Base-by-base conservation (phyloP, 495 filamentous ascomycete species). In the Aspergillus heteromorphus region DNA sequence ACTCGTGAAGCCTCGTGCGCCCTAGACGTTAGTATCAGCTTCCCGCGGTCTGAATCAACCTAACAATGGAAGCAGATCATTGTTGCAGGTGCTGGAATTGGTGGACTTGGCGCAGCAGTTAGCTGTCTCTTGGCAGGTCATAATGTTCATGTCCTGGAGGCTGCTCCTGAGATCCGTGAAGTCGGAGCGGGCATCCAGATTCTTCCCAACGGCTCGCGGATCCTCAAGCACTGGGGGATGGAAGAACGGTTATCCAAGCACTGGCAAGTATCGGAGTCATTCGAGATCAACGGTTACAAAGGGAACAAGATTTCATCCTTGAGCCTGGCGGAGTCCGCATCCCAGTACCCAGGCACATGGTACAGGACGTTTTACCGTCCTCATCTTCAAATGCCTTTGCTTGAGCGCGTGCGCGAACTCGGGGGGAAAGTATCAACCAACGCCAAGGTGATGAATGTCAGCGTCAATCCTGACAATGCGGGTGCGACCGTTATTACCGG, bases 31-130 rank as follows among this genome's bases (percentile, higher is more conserved):
- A 27, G 23, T 27, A 7, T 27, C 3, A 3, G 4, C 23, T 27
- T 7, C 7, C 23, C 3, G 23, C 23, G 23, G 23, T 27, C 23
- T 27, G 23, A 27, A 27, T 27, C 23, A 3, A 27, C 3, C 23
- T 27, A 27, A 27, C 4, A 27, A 27, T 7, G 23, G 7, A 27
- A 7, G 3, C 41, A 68, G 2, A 63, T 70, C 16, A 23, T 85
- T 2, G 74, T 88, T 11, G 74, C 83, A 13, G 85, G 85, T 11
- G 85, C 83, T 5, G 85, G 85, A 0, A 75, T 88, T 5, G 80
- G 79, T 14, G 85, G 85, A 0, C 72, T 88, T 5, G 78, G 74
- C 11, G 73, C 83, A 2, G 83, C 84, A 1, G 85, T 87, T 54
- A 66, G 80, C 21, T 71, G 76, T 50, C 71, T 74, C 7, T 73